Percentiles rank a stretch among this genome's conserved stretches.
These are phyloP conservation scores for Cylindrodendrum hubeiense DNA, from an alignment of 2,329 filamentous ascomycete species.

Conservation along the genomic window DNA sequence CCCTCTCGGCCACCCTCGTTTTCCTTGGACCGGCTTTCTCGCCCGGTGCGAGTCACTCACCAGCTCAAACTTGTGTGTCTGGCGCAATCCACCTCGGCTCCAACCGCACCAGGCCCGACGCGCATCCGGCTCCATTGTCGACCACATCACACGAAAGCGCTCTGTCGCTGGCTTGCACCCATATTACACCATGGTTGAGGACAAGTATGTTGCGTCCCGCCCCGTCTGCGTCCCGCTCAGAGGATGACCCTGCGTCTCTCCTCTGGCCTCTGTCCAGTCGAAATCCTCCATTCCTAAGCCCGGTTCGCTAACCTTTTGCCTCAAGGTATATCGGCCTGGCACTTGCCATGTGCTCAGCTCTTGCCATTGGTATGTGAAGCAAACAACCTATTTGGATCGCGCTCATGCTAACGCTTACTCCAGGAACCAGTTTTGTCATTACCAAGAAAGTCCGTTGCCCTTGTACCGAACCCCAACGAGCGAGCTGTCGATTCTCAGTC, in stretches of 20 bases:
- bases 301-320: slow-evolving; percentile 32
- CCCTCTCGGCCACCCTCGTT: slow-evolving; percentile 25
- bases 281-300: background rate
- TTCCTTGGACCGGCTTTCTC: slow-evolving; percentile 30
- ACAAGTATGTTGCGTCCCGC: slow-evolving; percentile 50
- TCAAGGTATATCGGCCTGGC: slow-evolving; percentile 81
- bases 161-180: slow-evolving; percentile 35
- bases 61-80: slow-evolving; percentile 26
- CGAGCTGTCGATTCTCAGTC: background rate
- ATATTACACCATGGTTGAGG: slow-evolving; percentile 50
- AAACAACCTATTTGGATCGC: slow-evolving; percentile 11
- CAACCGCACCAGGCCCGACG: slow-evolving; percentile 18
- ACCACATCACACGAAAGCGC: slow-evolving; percentile 21
- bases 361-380: slow-evolving; percentile 76
- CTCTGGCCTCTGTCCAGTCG: slow-evolving; percentile 14
- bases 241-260: slow-evolving; percentile 17
- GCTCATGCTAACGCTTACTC: slow-evolving; percentile 35
- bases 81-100: slow-evolving; percentile 25
- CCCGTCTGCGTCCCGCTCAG: background rate
- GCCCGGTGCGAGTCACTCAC: slow-evolving; percentile 43
- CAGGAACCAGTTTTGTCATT: slow-evolving; percentile 97
- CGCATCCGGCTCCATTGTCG: slow-evolving; percentile 24
- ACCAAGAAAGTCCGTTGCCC: slow-evolving; percentile 85
- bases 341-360: slow-evolving; percentile 79
- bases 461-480: slow-evolving; percentile 1